These are phyloP conservation scores for Logfia minima DNA, from an alignment of 129 eudicot genomes.

Conservation along the genomic window DNA sequence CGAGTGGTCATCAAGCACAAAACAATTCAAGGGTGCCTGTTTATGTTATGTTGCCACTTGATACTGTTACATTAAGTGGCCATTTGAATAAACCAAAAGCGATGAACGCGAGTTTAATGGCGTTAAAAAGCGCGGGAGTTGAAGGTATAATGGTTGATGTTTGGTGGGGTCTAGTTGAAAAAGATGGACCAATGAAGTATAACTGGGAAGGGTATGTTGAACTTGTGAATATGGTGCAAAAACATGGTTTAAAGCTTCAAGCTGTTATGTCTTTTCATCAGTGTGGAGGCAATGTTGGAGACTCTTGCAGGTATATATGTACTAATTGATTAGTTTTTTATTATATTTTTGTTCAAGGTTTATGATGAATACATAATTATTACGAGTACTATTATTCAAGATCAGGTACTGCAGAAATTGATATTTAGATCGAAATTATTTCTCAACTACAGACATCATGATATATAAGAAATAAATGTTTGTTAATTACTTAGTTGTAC, in stretches of 20 bases:
- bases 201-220: constrained; percentile 95
- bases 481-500: neutral
- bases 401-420: neutral
- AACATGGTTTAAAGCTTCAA: constrained; percentile 86
- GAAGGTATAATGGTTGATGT: constrained; percentile 96
- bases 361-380: neutral
- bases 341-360: no score
- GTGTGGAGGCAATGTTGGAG: constrained; percentile 99
- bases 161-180: constrained; percentile 98
- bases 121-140: constrained; percentile 76
- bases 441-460: neutral
- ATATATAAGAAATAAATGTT: neutral
- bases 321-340: neutral
- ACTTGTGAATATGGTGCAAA: constrained; percentile 87
- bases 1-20: constrained; percentile 26
- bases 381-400: neutral
- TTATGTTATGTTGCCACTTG: constrained; percentile 95
- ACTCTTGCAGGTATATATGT: constrained; percentile 80
- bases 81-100: constrained; percentile 65
- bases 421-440: neutral
- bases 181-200: constrained; percentile 80
- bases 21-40: constrained; percentile 64
- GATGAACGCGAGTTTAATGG: constrained; percentile 91
- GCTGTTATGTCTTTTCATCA: constrained; percentile 98
- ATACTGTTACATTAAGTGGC: constrained; percentile 63